Evolutionary conservation across 257 asterid genomes (phyloP).

Genomic region (Solanum microdontum): DNA sequence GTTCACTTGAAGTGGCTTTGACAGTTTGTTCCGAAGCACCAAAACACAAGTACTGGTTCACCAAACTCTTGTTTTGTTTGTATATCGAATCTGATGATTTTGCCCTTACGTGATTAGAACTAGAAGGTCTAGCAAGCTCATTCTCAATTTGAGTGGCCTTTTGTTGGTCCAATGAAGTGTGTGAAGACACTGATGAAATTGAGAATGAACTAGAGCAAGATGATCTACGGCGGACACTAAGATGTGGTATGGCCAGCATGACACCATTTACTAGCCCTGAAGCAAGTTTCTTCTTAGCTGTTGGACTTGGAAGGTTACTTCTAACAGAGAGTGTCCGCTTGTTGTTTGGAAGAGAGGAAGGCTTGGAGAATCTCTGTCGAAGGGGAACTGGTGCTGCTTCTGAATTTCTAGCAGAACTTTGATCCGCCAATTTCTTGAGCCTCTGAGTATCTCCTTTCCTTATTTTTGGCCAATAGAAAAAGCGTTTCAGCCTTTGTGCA

Average conservation of each 20-base stretch:
- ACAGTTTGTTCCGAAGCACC: slow-evolving; percentile 31
- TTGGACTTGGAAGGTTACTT: slow-evolving; percentile 56
- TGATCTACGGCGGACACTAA: slow-evolving; percentile 28
- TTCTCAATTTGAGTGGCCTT: slow-evolving; percentile 32
- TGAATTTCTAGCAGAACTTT: slow-evolving; percentile 3
- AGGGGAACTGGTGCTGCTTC: slow-evolving; percentile 52
- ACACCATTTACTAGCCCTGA: slow-evolving; percentile 58
- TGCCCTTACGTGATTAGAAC: slow-evolving; percentile 7
- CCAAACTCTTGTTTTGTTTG: slow-evolving; percentile 30
- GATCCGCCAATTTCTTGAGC: slow-evolving; percentile 20
- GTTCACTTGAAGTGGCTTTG: slow-evolving; percentile 9
- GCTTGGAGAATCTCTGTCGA: slow-evolving; percentile 59
- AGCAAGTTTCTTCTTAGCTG: slow-evolving; percentile 66
- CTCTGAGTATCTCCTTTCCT: slow-evolving; percentile 17
- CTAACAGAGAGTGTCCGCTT: slow-evolving; percentile 62
- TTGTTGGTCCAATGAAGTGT: slow-evolving; percentile 38
- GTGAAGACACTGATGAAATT: slow-evolving; percentile 51
- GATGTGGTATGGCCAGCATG: slow-evolving; percentile 48
- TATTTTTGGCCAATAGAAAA: slow-evolving; percentile 65
- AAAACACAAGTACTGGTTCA: slow-evolving; percentile 64
- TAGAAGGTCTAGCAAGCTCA: slow-evolving; percentile 29
- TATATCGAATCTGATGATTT: slow-evolving; percentile 11
- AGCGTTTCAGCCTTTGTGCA: slow-evolving; percentile 43
- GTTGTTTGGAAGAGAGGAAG: slow-evolving; percentile 39
- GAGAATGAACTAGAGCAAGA: slow-evolving; percentile 78